Conservation (phyloP, 345 rosid species). For the Ceriops decandra region DNA sequence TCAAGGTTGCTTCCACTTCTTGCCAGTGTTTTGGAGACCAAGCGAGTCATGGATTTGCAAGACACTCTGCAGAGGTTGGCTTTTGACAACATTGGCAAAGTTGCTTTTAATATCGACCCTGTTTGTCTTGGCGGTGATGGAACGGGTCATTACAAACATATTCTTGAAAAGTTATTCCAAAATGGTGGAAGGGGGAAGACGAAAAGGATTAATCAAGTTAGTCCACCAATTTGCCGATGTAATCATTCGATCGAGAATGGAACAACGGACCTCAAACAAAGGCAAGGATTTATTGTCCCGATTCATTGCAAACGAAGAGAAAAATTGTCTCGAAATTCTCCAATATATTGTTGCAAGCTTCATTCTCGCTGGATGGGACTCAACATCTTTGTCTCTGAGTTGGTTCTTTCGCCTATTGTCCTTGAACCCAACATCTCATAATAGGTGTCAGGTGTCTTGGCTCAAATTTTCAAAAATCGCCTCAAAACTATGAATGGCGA, state of each 20-base stretch:
- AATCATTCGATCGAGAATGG: slow-evolving; percentile 13
- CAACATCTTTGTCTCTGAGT: slow-evolving; percentile 18
- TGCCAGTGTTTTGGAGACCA: slow-evolving; percentile 6
- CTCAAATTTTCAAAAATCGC: neutral
- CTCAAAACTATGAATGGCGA: neutral
- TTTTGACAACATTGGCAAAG: slow-evolving; percentile 32
- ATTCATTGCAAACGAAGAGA: slow-evolving; percentile 1
- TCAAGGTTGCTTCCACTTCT: slow-evolving; percentile 33
- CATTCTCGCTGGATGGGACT: slow-evolving; percentile 25
- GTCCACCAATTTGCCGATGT: slow-evolving; percentile 17
- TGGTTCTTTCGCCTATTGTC: slow-evolving; percentile 22
- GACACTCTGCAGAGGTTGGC: slow-evolving; percentile 17
- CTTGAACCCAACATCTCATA: slow-evolving; percentile 1
- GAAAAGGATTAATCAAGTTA: neutral
- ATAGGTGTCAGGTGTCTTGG: too few relatives aligned
- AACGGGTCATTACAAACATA: slow-evolving; percentile 15
- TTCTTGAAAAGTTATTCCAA: slow-evolving; percentile 10
- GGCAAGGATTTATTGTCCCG: slow-evolving; percentile 20
- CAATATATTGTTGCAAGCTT: slow-evolving; percentile 21
- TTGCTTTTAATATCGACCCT: slow-evolving; percentile 22
- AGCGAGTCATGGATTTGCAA: slow-evolving; percentile 24
- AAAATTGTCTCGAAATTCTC: slow-evolving; percentile 12
- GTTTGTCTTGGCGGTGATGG: slow-evolving; percentile 17
- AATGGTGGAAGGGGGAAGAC: slow-evolving; percentile 3
- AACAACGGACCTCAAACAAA: neutral